phyloP scores from a whole-genome alignment of 441 rosid species.

The Pelargonium fulgidum region DNA sequence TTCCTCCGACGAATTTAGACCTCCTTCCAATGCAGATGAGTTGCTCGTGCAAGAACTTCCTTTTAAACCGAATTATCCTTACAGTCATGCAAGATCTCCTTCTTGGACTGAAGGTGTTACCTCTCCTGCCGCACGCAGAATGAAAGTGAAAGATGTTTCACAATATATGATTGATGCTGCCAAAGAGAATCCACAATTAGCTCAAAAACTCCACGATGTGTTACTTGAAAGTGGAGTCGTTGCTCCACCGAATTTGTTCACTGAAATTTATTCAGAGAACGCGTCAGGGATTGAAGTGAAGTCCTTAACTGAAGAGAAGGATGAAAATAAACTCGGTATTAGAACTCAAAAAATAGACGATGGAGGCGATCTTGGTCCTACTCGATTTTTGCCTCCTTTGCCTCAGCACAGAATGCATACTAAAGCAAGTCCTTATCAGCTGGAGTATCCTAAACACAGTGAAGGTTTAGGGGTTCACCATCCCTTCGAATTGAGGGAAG shows the following conservation, averaged over 20 bases:
- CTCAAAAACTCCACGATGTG: constrained; percentile 93
- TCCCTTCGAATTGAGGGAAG: constrained; percentile 36
- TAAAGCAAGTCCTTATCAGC: constrained; percentile 32
- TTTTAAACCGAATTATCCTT: constrained; percentile 46
- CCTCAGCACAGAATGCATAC: constrained; percentile 40
- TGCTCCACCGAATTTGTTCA: constrained; percentile 83
- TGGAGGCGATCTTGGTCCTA: constrained; percentile 35
- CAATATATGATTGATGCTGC: constrained; percentile 95
- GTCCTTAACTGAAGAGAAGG: constrained; percentile 37
- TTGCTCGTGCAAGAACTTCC: constrained; percentile 35
- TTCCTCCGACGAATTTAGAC: constrained; percentile 30
- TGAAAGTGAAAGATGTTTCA: constrained; percentile 97
- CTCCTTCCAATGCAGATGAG: constrained; percentile 34
- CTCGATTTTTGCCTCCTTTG: constrained; percentile 65
- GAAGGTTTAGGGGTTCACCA: constrained; percentile 31
- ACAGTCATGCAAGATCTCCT: constrained; percentile 72
- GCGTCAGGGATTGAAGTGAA: constrained; percentile 35
- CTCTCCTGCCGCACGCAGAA: constrained; percentile 76
- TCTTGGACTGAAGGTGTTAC: constrained; percentile 99
- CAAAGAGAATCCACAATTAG: constrained; percentile 89
- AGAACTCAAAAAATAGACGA: constrained; percentile 29
- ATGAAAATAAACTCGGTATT: constrained; percentile 29
- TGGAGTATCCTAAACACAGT: constrained; percentile 34
- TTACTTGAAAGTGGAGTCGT: constrained; percentile 90
- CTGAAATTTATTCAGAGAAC: constrained; percentile 58